Percentiles rank a stretch among this genome's conserved stretches.
phyloP scores from a whole-genome alignment of 1,284 basidiomycete species.

The Marasmius fiardii region DNA sequence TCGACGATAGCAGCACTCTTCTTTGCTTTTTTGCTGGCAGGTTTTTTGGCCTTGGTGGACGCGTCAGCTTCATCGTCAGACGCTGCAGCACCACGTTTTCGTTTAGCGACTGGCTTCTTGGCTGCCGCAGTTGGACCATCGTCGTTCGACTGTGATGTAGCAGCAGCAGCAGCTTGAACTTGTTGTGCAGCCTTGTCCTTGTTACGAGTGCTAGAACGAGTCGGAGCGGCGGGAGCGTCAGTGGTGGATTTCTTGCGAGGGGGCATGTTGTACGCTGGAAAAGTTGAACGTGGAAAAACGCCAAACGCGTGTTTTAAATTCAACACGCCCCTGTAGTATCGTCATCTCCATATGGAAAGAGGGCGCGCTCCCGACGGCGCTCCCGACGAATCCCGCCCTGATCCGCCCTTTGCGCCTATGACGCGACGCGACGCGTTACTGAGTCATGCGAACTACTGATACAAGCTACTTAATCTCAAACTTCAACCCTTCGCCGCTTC shows the following conservation, averaged over 20 bases:
- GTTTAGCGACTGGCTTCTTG: constrained; percentile 14
- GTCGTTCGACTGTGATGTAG: not conserved
- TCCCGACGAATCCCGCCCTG: constrained; percentile 6
- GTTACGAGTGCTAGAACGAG: constrained; percentile 27
- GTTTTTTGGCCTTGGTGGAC: constrained; percentile 22
- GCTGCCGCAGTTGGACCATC: constrained; percentile 4
- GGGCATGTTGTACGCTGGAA: constrained; percentile 24
- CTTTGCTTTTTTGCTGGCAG: constrained; percentile 37
- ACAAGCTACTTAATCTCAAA: not conserved
- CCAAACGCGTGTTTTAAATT: constrained; percentile 4
- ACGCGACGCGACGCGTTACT: too few relatives aligned
- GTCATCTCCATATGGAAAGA: constrained; percentile 8
- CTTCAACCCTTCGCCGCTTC: constrained; percentile 35
- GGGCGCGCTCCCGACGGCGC: constrained; percentile 15
- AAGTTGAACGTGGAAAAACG: constrained; percentile 1
- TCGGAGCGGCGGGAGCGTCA: constrained; percentile 24
- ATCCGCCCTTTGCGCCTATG: too few relatives aligned
- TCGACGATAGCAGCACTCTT: constrained; percentile 16
- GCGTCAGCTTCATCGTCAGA: constrained; percentile 17
- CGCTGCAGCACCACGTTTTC: constrained; percentile 13
- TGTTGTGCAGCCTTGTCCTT: constrained; percentile 21
- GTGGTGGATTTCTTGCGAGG: constrained; percentile 30
- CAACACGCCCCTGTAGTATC: not conserved
- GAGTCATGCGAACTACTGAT: too few relatives aligned
- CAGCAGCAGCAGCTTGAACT: constrained; percentile 12